phyloP scores from a whole-genome alignment of 805 yeast species.

The Cyberlindnera maclurae region DNA sequence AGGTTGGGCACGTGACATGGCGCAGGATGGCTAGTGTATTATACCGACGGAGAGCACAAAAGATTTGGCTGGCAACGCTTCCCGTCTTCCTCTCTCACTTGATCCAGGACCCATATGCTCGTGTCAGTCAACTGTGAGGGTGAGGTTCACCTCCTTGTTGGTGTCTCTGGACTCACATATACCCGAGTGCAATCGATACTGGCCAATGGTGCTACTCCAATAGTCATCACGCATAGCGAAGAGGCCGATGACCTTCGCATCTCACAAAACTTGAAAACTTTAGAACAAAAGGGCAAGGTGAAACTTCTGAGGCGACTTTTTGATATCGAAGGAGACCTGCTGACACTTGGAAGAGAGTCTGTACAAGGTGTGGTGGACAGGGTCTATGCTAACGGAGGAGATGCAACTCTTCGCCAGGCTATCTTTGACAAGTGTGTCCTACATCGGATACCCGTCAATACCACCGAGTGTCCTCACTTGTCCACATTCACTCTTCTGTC shows the following conservation, averaged over 20 bases:
- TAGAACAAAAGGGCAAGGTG: constrained; percentile 24
- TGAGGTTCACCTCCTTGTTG: constrained; percentile 54
- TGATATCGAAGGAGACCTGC: constrained; percentile 35
- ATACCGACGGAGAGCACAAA: neutral
- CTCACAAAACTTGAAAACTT: constrained; percentile 22
- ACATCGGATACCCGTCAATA: constrained; percentile 76
- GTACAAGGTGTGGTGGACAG: constrained; percentile 65
- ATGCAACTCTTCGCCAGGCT: constrained; percentile 26
- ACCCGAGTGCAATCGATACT: constrained; percentile 42
- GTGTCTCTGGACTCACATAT: constrained; percentile 39
- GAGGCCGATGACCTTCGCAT: constrained; percentile 11
- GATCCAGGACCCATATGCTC: too few species aligned
- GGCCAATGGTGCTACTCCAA: constrained; percentile 49
- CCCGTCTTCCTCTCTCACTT: too few species aligned
- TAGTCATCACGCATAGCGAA: constrained; percentile 34
- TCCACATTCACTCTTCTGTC: constrained; percentile 77
- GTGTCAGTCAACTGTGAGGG: constrained; percentile 28
- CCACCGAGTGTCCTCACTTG: constrained; percentile 61
- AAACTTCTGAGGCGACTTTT: constrained; percentile 29
- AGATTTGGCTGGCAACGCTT: too few species aligned
- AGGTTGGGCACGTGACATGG: too few species aligned
- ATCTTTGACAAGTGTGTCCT: constrained; percentile 47
- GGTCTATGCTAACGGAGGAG: constrained; percentile 51
- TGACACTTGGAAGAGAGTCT: constrained; percentile 50
- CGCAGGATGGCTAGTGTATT: neutral